These are phyloP conservation scores for Friedmanniomyces simplex DNA, from an alignment of 495 filamentous ascomycete species.

Conservation along the genomic window DNA sequence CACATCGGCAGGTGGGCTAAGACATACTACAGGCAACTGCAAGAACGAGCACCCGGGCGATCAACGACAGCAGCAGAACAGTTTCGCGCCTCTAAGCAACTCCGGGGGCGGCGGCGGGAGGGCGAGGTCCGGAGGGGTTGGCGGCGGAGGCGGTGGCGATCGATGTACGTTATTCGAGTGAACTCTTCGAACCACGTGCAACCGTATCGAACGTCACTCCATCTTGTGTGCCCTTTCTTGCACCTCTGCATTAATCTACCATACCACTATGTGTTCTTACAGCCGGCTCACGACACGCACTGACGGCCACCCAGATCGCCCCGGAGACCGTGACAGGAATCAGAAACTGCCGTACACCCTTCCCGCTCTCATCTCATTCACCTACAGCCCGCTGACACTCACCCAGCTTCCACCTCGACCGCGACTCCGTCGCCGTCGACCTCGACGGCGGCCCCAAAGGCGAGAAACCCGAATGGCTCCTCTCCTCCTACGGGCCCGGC, in stretches of 20 bases:
- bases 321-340: not conserved
- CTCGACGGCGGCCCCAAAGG: constrained; percentile 32
- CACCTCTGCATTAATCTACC: not conserved
- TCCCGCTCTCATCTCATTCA: too few relatives aligned
- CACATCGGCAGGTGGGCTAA: not conserved
- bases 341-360: not conserved
- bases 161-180: constrained; percentile 3
- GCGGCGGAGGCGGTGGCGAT: constrained; percentile 5
- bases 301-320: not conserved
- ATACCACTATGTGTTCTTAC: not conserved
- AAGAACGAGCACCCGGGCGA: constrained; percentile 42
- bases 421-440: constrained; percentile 50
- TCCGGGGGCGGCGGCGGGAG: not conserved
- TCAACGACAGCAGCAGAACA: not conserved
- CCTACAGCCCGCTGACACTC: not conserved
- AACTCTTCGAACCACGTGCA: not conserved
- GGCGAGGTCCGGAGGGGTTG: constrained; percentile 1
- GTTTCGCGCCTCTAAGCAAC: constrained; percentile 7
- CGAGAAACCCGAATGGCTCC: constrained; percentile 66
- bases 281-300: not conserved
- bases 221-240: not conserved
- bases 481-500: constrained; percentile 73
- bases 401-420: constrained; percentile 37
- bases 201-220: not conserved
- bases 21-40: constrained; percentile 37